These are phyloP conservation scores for Albizia julibrissin DNA, from an alignment of 306 rosid species.

Conservation along the genomic window DNA sequence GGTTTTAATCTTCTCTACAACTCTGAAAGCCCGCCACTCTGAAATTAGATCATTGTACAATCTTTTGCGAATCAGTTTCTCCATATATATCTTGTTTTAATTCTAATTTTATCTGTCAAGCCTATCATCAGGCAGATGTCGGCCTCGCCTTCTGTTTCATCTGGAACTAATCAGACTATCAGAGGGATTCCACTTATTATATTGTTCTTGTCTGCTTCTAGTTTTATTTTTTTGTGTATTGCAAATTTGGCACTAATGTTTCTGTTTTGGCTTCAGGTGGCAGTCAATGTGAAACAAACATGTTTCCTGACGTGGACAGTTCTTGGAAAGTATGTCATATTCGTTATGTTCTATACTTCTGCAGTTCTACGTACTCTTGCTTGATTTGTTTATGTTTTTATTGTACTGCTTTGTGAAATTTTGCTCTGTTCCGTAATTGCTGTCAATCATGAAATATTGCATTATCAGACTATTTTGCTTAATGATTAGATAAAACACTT, in stretches of 20 bases:
- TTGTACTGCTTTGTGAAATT: neutral
- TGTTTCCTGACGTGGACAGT: conserved; percentile 86
- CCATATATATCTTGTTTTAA: neutral
- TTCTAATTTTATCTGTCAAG: neutral
- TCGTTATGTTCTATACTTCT: conserved; percentile 24
- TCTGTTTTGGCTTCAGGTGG: conserved; percentile 61
- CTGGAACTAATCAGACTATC: neutral
- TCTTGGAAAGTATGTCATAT: conserved; percentile 83
- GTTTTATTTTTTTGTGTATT: neutral
- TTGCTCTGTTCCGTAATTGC: conserved; percentile 3
- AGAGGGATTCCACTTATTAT: neutral
- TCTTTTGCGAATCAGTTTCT: conserved; percentile 9
- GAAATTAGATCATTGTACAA: neutral
- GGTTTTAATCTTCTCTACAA: neutral
- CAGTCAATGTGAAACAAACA: conserved; percentile 56
- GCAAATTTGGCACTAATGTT: conserved; percentile 13
- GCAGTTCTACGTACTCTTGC: conserved; percentile 9
- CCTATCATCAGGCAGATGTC: neutral
- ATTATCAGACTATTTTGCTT: neutral
- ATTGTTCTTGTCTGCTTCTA: neutral
- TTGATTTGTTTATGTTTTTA: conserved; percentile 6
- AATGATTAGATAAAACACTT: neutral
- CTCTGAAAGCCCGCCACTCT: conserved; percentile 9
- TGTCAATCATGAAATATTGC: conserved; percentile 13
- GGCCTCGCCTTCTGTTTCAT: neutral